Base-by-base conservation (phyloP, 805 yeast species). In the Myxozyma melibiosi region DNA sequence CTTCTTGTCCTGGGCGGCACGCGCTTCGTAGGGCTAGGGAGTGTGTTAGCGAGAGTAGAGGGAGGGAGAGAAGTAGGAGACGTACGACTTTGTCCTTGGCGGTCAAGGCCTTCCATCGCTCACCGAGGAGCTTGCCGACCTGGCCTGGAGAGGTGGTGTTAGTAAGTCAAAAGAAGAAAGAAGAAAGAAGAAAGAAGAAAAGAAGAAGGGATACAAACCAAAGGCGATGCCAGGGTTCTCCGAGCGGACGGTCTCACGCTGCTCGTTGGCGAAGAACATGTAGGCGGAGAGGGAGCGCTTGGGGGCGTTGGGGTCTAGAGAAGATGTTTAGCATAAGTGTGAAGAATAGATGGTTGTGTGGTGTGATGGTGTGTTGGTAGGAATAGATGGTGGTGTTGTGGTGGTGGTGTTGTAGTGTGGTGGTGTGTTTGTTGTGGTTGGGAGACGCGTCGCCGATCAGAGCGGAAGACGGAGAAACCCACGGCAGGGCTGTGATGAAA, bases 181-280 rank as follows among this genome's bases (percentile, higher is more conserved):
- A 16, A n/a, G 48, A 30, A 7, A 6, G 22, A 16, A 2, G 25
- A 13, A 20, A 25, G 25, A 14, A 30, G 24, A 11, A 27, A 40
- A 13, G 18, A 4, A 2, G 33, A 25, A 20, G 31, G 38, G 40
- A 27, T 18, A 48, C 61, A 2, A 66, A 95, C 68, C 99, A 71
- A 94, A 94, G 41, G 91, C 78, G 68, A 91, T 88, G 73, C 96
- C 97, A 69, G 98, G 97, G 82, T 92, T 90, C 75, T 91, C 98
- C 62, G 92, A 85, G 75, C 96, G 85, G 67, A 94, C 96, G 64
- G 84, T 83, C 76, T 92, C 97, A 81, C 99, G 91, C 82, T 88
- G 88, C 72, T 90, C 97, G 74, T 90, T 90, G 68, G 99, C 98
- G 72, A 91, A 94, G 84, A 89, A 92, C 98, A 94, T 91, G 85